Evolutionary conservation across 768 basidiomycete genomes (phyloP).

Genomic region (Lactifluus subvellereus): DNA sequence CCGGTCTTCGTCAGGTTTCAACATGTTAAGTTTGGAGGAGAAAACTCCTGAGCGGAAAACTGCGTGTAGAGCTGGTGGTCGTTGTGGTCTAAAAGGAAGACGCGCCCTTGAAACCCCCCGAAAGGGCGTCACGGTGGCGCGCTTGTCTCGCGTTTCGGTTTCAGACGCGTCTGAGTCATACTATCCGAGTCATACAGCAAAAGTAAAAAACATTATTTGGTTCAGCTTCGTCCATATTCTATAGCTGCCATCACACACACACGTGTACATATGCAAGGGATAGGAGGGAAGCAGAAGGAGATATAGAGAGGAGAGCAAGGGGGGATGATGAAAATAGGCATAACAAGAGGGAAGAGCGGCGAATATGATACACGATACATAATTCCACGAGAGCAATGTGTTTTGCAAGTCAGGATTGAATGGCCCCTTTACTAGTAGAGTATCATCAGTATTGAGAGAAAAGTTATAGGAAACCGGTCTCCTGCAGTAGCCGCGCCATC

Average conservation of each 20-base stretch:
- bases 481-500: slow-evolving; percentile 85
- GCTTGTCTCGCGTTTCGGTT: too few relatives aligned
- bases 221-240: background rate
- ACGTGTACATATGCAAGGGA: slow-evolving; percentile 5
- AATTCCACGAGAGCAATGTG: slow-evolving; percentile 11
- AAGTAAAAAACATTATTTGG: background rate
- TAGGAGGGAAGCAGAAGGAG: background rate
- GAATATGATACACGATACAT: slow-evolving; percentile 22
- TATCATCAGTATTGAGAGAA: background rate
- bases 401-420: background rate
- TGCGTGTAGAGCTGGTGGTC: background rate
- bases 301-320: background rate
- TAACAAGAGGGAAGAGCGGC: background rate
- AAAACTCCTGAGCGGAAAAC: background rate
- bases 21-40: background rate
- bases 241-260: slow-evolving; percentile 11
- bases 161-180: too few relatives aligned
- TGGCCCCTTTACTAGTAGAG: background rate
- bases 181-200: too few relatives aligned
- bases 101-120: too few relatives aligned
- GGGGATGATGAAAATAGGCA: background rate
- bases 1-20: slow-evolving; percentile 31
- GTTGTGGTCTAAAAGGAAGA: background rate
- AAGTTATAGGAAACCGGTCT: slow-evolving; percentile 73
- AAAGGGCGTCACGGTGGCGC: too few relatives aligned